Percentiles rank a stretch among this genome's conserved stretches.
Evolutionary conservation across 305 asterid genomes (phyloP).

Genomic region (Petunia hybrid): DNA sequence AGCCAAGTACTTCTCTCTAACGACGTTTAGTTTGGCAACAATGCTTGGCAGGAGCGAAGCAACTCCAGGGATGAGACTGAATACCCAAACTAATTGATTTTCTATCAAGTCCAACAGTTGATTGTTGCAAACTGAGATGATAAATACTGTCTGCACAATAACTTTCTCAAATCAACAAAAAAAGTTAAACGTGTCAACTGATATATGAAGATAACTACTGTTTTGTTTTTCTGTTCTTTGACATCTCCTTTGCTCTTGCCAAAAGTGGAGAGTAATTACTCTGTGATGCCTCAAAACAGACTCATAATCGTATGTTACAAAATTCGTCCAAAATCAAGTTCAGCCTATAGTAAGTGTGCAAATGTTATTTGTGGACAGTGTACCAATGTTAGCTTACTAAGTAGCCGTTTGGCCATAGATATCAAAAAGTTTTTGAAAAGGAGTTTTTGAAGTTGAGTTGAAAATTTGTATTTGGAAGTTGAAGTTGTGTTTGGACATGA

Average conservation of each 20-base stretch:
- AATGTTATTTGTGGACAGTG: neutral
- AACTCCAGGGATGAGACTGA: slow-evolving; percentile 47
- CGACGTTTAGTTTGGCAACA: slow-evolving; percentile 36
- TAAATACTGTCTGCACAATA: slow-evolving; percentile 43
- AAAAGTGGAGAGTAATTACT: neutral
- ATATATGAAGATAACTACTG: neutral
- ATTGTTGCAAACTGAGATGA: slow-evolving; percentile 49
- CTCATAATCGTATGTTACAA: neutral
- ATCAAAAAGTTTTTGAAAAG: too few species aligned
- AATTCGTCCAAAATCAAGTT: neutral
- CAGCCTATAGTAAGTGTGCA: neutral
- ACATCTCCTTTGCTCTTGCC: neutral
- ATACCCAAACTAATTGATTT: slow-evolving; percentile 38
- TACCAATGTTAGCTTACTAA: too few species aligned
- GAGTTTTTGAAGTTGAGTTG: too few species aligned
- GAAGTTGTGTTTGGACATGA: too few species aligned
- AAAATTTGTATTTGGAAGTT: too few species aligned
- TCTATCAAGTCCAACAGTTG: slow-evolving; percentile 47
- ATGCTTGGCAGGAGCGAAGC: slow-evolving; percentile 41
- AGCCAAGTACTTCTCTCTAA: slow-evolving; percentile 45
- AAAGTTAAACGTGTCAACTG: slow-evolving; percentile 5
- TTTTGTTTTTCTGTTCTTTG: slow-evolving; percentile 20
- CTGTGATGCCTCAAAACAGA: neutral
- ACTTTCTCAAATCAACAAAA: slow-evolving; percentile 14
- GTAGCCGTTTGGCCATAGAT: too few species aligned